Evolutionary conservation across 2,329 filamentous ascomycete genomes (phyloP).

Genomic region (Talaromyces amestolkiae): DNA sequence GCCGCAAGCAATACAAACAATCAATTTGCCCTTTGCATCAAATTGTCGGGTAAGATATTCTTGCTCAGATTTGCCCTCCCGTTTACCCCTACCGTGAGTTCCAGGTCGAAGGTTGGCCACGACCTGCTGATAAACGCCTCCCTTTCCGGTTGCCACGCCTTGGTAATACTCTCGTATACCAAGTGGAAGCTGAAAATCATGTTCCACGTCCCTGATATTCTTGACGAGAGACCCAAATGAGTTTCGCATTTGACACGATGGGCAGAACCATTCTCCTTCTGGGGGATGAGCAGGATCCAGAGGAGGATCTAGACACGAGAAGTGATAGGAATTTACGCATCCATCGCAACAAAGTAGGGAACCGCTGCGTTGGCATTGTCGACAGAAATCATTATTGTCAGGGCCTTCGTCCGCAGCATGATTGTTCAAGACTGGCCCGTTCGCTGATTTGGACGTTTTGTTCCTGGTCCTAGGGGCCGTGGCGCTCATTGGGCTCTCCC

Average conservation of each 20-base stretch:
- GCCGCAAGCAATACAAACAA: conserved; percentile 76
- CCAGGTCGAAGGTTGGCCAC: conserved; percentile 35
- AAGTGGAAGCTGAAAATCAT: conserved; percentile 69
- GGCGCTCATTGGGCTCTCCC: conserved; percentile 4
- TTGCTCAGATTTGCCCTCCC: conserved; percentile 24
- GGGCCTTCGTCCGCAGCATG: conserved; percentile 21
- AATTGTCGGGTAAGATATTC: conserved; percentile 52
- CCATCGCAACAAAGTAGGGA: conserved; percentile 91
- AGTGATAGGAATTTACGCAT: conserved; percentile 86
- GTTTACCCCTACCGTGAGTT: conserved; percentile 22
- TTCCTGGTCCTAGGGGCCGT: not conserved
- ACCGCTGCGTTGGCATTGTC: conserved; percentile 77
- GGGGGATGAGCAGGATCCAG: conserved; percentile 62
- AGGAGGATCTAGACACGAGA: conserved; percentile 80
- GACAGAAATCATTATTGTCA: conserved; percentile 89
- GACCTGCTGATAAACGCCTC: conserved; percentile 78
- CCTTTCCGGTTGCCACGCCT: conserved; percentile 70
- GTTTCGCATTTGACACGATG: conserved; percentile 55
- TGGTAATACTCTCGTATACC: conserved; percentile 74
- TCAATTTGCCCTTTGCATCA: conserved; percentile 69
- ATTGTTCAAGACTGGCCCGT: not conserved
- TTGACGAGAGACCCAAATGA: conserved; percentile 64
- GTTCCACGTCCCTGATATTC: conserved; percentile 63
- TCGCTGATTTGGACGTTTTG: conserved; percentile 6
- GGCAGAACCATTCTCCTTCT: conserved; percentile 79